Percentiles rank a stretch among this genome's conserved stretches.
These are phyloP conservation scores for Suhomyces bribrorum DNA, from an alignment of 1,139 yeast genomes.

Conservation along the genomic window DNA sequence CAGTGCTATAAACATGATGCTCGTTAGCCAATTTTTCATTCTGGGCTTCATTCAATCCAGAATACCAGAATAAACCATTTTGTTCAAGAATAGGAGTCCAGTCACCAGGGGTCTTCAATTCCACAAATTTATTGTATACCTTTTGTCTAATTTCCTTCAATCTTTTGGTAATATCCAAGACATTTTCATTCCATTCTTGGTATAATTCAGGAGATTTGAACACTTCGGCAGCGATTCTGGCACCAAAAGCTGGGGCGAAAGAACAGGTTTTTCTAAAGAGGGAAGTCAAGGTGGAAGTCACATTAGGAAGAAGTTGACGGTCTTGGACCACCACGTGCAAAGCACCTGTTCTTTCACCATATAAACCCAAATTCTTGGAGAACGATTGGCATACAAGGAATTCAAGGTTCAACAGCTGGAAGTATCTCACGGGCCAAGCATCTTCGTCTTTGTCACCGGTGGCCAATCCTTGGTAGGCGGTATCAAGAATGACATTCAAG, in stretches of 20 bases:
- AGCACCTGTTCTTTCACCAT: constrained; percentile 47
- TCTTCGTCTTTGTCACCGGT: constrained; percentile 24
- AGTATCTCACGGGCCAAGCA: constrained; percentile 24
- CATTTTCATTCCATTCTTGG: constrained; percentile 38
- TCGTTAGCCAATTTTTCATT: constrained; percentile 31
- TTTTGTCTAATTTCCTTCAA: constrained; percentile 30
- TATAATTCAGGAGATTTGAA: constrained; percentile 27
- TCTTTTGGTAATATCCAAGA: constrained; percentile 30
- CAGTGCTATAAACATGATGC: constrained; percentile 40
- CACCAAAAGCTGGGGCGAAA: constrained; percentile 51
- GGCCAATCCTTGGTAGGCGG: constrained; percentile 85
- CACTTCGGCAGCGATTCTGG: constrained; percentile 38
- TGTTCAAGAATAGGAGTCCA: constrained; percentile 42
- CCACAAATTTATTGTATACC: constrained; percentile 29
- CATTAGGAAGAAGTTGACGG: constrained; percentile 19
- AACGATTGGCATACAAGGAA: constrained; percentile 43
- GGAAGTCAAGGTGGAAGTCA: constrained; percentile 29
- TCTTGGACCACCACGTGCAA: constrained; percentile 40
- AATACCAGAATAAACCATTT: constrained; percentile 47
- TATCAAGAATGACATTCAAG: constrained; percentile 86
- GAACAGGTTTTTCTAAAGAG: constrained; percentile 42
- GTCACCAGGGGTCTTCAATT: constrained; percentile 43
- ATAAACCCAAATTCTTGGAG: constrained; percentile 49
- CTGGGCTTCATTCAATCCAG: constrained; percentile 40
- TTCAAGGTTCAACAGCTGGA: constrained; percentile 19